A percentile compares a stretch with the other conserved stretches of the same genome.
Conservation (phyloP, 83 land plant species). For the Larix sibirica region DNA sequence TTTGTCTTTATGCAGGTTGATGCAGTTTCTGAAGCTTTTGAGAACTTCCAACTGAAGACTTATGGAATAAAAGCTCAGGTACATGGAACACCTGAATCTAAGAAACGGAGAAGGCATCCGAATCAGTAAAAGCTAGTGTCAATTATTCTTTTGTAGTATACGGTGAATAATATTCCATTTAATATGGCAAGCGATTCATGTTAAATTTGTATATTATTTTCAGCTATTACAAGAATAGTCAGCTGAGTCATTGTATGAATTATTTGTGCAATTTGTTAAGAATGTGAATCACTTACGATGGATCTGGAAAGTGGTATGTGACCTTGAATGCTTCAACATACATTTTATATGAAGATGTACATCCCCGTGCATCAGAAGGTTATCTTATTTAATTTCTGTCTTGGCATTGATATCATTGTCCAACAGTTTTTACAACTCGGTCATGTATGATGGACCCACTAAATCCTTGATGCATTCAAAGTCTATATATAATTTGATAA, state of each 20-base stretch:
- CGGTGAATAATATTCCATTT: neutral
- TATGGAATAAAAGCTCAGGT: slow-evolving; percentile 86
- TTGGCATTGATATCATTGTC: no score
- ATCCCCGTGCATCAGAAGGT: no score
- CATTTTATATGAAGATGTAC: neutral
- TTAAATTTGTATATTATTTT: neutral
- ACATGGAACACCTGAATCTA: slow-evolving; percentile 89
- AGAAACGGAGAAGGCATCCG: slow-evolving; percentile 45
- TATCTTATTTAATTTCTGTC: no score
- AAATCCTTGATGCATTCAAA: no score
- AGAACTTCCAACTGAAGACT: slow-evolving; percentile 78
- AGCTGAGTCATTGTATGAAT: slow-evolving; percentile 2
- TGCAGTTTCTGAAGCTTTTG: slow-evolving; percentile 90
- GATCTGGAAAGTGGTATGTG: neutral
- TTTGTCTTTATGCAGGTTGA: slow-evolving; percentile 52
- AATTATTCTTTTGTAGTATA: neutral
- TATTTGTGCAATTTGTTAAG: neutral
- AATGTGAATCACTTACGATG: neutral
- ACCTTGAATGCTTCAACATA: neutral
- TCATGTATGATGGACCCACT: no score
- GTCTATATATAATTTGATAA: no score
- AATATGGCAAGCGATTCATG: neutral
- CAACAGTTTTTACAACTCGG: no score
- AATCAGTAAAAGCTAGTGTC: neutral
- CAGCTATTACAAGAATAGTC: neutral